These are phyloP conservation scores for Fraxinus americana DNA, from an alignment of 257 asterid species.

Conservation along the genomic window DNA sequence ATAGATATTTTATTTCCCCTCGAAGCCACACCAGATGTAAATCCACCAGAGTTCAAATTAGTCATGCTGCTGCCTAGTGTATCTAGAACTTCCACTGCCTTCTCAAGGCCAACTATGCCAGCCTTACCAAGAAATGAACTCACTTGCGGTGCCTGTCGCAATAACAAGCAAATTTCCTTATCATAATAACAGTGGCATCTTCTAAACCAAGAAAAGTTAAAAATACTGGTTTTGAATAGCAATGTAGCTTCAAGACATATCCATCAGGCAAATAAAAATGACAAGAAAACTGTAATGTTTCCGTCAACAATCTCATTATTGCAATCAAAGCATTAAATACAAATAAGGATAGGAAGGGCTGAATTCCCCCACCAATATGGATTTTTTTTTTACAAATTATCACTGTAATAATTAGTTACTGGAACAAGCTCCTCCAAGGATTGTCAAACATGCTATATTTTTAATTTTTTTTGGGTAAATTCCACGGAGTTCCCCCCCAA, in stretches of 20 bases:
- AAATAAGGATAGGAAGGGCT: neutral
- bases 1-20: slow-evolving; percentile 79
- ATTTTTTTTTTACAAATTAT: neutral
- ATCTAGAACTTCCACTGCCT: slow-evolving; percentile 96
- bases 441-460: neutral
- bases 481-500: neutral
- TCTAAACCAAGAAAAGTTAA: neutral
- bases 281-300: neutral
- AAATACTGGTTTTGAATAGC: neutral
- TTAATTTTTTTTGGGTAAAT: neutral
- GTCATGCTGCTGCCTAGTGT: slow-evolving; percentile 98
- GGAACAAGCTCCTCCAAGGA: slow-evolving; percentile 11
- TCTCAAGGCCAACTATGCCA: slow-evolving; percentile 82
- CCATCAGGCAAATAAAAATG: slow-evolving; percentile 4
- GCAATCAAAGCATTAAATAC: slow-evolving; percentile 5
- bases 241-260: neutral
- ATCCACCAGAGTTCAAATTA: slow-evolving; percentile 86
- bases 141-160: slow-evolving; percentile 66
- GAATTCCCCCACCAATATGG: neutral
- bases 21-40: slow-evolving; percentile 62
- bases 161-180: slow-evolving; percentile 8
- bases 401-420: neutral
- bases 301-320: neutral
- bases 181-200: slow-evolving; percentile 16
- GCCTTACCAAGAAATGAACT: slow-evolving; percentile 97